Evolutionary conservation across 805 yeast species (phyloP).

Genomic region (Candida nonsorbophila): DNA sequence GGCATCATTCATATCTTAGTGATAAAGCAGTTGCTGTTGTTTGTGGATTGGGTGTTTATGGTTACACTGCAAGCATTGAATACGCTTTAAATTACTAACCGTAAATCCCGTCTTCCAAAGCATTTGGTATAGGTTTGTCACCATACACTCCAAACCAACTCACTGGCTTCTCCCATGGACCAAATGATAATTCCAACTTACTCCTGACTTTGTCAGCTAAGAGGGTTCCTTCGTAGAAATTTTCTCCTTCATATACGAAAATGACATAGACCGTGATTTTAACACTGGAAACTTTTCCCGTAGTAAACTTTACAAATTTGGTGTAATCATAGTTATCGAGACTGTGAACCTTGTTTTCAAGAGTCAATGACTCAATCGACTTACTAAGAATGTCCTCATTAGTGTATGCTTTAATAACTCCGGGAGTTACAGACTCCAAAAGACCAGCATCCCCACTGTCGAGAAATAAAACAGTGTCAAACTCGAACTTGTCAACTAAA

Average conservation of each 20-base stretch:
- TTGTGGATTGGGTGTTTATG: slow-evolving; percentile 38
- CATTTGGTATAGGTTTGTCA: slow-evolving; percentile 54
- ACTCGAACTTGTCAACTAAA: slow-evolving; percentile 36
- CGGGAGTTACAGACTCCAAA: slow-evolving; percentile 15
- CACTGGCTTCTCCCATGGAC: slow-evolving; percentile 50
- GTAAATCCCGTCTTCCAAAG: slow-evolving; percentile 75
- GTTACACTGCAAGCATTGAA: slow-evolving; percentile 36
- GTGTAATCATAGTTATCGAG: slow-evolving; percentile 8
- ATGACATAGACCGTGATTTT: slow-evolving; percentile 42
- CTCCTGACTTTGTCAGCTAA: slow-evolving; percentile 37
- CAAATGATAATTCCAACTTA: slow-evolving; percentile 4
- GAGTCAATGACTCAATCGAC: slow-evolving; percentile 23
- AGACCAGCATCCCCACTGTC: slow-evolving; percentile 73
- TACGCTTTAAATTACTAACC: slow-evolving; percentile 43
- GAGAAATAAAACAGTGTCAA: slow-evolving; percentile 47
- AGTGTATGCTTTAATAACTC: slow-evolving; percentile 20
- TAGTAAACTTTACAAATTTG: slow-evolving; percentile 7
- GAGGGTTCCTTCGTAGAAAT: slow-evolving; percentile 60
- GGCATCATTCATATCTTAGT: slow-evolving; percentile 44
- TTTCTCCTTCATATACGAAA: slow-evolving; percentile 88
- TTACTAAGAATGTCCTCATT: slow-evolving; percentile 25
- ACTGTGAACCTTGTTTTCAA: slow-evolving; percentile 9
- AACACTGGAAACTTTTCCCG: slow-evolving; percentile 5
- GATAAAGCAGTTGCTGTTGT: slow-evolving; percentile 46
- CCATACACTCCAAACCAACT: slow-evolving; percentile 91